Base-by-base conservation (phyloP, 768 basidiomycete species). In the Lactifluus hygrophoroides region DNA sequence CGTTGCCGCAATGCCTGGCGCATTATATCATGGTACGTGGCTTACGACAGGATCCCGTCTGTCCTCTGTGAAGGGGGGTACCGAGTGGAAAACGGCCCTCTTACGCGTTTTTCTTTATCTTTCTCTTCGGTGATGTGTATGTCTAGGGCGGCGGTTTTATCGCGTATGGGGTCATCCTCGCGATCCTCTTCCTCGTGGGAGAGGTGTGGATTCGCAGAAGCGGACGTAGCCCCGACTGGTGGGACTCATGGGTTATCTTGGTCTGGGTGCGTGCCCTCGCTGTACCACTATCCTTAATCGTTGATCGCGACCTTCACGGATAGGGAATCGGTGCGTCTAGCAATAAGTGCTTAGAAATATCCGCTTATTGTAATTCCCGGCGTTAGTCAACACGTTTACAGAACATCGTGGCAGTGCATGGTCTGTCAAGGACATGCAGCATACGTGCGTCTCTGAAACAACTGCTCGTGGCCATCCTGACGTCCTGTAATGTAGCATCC, bases 401-500 rank as follows among this genome's bases (percentile, higher is more conserved):
- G 90, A 93, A 67, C 93, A 96, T 68, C 87, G 83, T 49, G 89
- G 90, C 8, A 77, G 77, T 19, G 69, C 66, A 0, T 95, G 94
- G 94, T 87, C 84, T 2, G 86, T 86, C 53, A 94, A 95, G 69
- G 94, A 95, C 69, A 88, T 94, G 89, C 92, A 94, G 66, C 93
- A 95, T 70, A 92, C 90, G 84, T 90, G 67, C 62, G 87, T 76
- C 6, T 43, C 30, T 45, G 45, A 46, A 53, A 52, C 52, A 50
- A 23, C 50, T 25, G 16, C 56, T 43, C 28, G 19, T 52, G 37
- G 23, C 30, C 44, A 48, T 48, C 38, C 38, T 59, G 27, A 54
- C 47, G 51, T 49, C 34, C n/a, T 21, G 25, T 34, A 21, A 10
- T 50, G 2, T 54, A 90, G 87, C 2, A 81, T 87, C 51, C 73